Evolutionary conservation across 208 protist species (phyloP).

Genomic region (Leishmania tropica): DNA sequence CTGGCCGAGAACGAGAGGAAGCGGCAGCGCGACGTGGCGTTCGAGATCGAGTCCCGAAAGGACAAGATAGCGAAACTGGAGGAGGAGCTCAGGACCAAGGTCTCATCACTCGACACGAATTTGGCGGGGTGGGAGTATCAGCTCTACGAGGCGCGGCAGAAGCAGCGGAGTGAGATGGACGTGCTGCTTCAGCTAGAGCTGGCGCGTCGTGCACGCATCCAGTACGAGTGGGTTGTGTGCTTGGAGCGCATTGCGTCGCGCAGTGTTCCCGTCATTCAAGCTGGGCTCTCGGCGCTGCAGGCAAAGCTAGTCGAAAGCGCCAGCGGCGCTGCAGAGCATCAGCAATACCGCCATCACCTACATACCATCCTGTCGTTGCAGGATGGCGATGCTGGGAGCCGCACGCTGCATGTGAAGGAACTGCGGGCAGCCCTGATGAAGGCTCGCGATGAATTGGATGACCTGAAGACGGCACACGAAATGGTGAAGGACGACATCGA

Average conservation of each 20-base stretch:
- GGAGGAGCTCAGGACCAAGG: conserved; percentile 41
- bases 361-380: conserved; percentile 2
- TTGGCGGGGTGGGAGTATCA: conserved; percentile 83
- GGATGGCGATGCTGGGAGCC: conserved; percentile 7
- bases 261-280: conserved; percentile 42
- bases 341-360: conserved; percentile 4
- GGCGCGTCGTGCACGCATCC: conserved; percentile 44
- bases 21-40: conserved; percentile 47
- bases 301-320: conserved; percentile 16
- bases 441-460: conserved; percentile 50
- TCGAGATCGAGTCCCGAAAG: conserved; percentile 44
- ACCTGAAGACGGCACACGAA: conserved; percentile 73
- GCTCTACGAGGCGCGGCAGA: conserved; percentile 61
- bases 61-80: conserved; percentile 55
- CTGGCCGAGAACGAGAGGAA: conserved; percentile 53
- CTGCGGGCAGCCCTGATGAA: conserved; percentile 41
- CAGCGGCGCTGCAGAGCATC: not conserved
- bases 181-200: conserved; percentile 53
- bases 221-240: conserved; percentile 72
- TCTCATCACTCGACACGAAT: conserved; percentile 47
- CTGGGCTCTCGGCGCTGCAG: conserved; percentile 15
- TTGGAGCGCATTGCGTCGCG: conserved; percentile 69
- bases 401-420: conserved; percentile 29
- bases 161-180: conserved; percentile 44
- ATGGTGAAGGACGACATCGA: conserved; percentile 79